Evolutionary conservation across 805 yeast genomes (phyloP).

Genomic region (Saturnispora halmiae): DNA sequence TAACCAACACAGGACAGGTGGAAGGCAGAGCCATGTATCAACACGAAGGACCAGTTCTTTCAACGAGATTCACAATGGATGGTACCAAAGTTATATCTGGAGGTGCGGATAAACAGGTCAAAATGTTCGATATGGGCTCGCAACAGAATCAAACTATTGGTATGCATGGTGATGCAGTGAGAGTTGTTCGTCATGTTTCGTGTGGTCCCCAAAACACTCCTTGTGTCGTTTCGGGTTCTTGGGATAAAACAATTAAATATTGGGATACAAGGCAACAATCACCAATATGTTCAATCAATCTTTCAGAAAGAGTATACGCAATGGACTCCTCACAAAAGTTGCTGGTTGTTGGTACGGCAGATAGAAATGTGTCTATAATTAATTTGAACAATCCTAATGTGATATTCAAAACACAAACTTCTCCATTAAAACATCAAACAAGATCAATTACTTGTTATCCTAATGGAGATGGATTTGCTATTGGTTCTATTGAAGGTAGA

Average conservation of each 20-base stretch:
- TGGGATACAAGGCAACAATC: constrained; percentile 89
- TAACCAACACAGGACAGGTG: constrained; percentile 61
- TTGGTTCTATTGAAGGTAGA: constrained; percentile 92
- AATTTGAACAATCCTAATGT: constrained; percentile 77
- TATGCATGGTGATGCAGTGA: constrained; percentile 74
- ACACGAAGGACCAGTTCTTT: constrained; percentile 80
- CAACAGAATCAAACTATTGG: constrained; percentile 85
- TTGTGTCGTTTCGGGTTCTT: constrained; percentile 84
- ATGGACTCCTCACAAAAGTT: constrained; percentile 79
- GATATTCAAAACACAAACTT: constrained; percentile 61
- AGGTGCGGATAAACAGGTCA: constrained; percentile 84
- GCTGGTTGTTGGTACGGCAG: constrained; percentile 91
- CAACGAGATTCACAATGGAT: constrained; percentile 75
- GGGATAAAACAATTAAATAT: constrained; percentile 91
- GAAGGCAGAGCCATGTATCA: constrained; percentile 86
- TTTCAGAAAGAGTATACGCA: constrained; percentile 87
- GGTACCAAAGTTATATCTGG: constrained; percentile 84
- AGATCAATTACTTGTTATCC: constrained; percentile 75
- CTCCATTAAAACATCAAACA: constrained; percentile 88
- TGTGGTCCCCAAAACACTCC: constrained; percentile 79
- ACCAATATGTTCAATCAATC: constrained; percentile 69
- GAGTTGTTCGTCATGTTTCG: constrained; percentile 62
- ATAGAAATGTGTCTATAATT: constrained; percentile 66
- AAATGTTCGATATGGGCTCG: constrained; percentile 69
- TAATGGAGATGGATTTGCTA: constrained; percentile 86